A percentile compares a stretch with the other conserved stretches of the same genome.
Evolutionary conservation across 768 basidiomycete species (phyloP).

Genomic region (Russula griseocarnosa): DNA sequence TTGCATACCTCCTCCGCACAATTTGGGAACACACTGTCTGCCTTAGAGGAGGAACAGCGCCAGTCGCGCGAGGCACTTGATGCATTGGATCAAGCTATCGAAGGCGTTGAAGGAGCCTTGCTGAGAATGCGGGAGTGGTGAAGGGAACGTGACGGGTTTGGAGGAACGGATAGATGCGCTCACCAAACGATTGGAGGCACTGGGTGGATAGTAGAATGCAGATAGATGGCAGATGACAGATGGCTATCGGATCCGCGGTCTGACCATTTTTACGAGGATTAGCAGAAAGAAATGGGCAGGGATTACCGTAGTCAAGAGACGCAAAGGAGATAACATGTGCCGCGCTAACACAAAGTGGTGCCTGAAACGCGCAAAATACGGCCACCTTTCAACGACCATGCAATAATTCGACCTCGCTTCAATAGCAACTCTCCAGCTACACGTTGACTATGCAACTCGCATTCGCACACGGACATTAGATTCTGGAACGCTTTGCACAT

Average conservation of each 20-base stretch:
- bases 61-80: conserved; percentile 57
- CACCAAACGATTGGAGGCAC: conserved; percentile 41
- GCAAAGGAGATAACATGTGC: neutral
- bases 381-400: neutral
- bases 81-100: conserved; percentile 65
- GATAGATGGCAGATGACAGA: too few species aligned
- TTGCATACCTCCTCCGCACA: conserved; percentile 79
- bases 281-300: neutral
- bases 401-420: neutral
- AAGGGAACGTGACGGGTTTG: conserved; percentile 69
- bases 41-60: conserved; percentile 70
- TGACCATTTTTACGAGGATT: neutral
- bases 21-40: conserved; percentile 62
- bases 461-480: neutral
- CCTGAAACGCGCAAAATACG: too few species aligned
- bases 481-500: neutral
- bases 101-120: conserved; percentile 71
- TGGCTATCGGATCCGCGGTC: neutral
- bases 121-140: conserved; percentile 66
- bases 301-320: too few species aligned
- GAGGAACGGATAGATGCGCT: conserved; percentile 54
- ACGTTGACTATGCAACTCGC: neutral
- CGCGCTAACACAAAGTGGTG: too few species aligned
- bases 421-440: neutral
- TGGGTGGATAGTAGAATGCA: conserved; percentile 27